phyloP scores from a whole-genome alignment of 2,329 filamentous ascomycete species.

The Nemania bipapillata region DNA sequence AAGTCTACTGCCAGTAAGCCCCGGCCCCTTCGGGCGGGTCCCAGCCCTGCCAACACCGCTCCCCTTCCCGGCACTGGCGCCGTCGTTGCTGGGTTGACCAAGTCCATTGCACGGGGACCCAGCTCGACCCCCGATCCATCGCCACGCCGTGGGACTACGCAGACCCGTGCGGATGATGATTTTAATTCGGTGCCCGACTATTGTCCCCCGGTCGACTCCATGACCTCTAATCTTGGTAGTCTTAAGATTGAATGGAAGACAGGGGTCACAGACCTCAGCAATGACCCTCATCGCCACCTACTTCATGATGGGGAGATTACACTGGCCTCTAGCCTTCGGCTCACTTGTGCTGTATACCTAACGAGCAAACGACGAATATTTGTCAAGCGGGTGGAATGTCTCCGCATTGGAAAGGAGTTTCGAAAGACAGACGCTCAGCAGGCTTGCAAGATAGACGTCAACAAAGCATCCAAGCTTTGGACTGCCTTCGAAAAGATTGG shows the following conservation, averaged over 20 bases:
- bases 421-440: constrained; percentile 95
- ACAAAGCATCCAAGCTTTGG: constrained; percentile 95
- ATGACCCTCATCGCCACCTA: constrained; percentile 74
- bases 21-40: constrained; percentile 48
- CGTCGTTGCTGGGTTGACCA: constrained; percentile 39
- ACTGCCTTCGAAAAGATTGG: constrained; percentile 86
- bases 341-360: constrained; percentile 88
- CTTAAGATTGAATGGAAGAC: constrained; percentile 92
- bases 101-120: constrained; percentile 48
- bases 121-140: constrained; percentile 63
- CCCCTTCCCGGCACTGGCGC: neutral
- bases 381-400: constrained; percentile 74
- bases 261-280: constrained; percentile 77
- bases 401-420: constrained; percentile 80
- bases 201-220: constrained; percentile 74
- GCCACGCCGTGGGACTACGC: constrained; percentile 64
- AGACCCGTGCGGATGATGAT: constrained; percentile 84
- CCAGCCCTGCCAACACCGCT: constrained; percentile 38
- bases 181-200: constrained; percentile 77
- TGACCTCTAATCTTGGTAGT: constrained; percentile 73
- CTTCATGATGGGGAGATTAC: constrained; percentile 82
- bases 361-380: constrained; percentile 95
- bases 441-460: constrained; percentile 97
- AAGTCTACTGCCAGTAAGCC: constrained; percentile 42
- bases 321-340: constrained; percentile 80